Evolutionary conservation across 768 basidiomycete species (phyloP).

Genomic region (Suillus subluteus): DNA sequence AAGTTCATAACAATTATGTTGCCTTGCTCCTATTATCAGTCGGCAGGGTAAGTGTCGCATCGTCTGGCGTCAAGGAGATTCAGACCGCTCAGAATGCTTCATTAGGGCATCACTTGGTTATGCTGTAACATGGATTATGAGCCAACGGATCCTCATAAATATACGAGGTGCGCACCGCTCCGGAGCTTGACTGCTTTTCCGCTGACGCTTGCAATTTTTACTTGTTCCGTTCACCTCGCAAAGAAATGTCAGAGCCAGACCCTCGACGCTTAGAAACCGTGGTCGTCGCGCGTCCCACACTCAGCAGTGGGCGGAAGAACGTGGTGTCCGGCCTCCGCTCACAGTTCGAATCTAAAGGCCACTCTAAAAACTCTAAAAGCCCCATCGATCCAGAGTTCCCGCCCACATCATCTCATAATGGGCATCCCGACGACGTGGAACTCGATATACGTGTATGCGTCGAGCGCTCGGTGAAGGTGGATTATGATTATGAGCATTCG

Average conservation of each 20-base stretch:
- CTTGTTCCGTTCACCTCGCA: not conserved
- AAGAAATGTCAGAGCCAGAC: conserved; percentile 5
- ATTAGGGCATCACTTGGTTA: conserved; percentile 38
- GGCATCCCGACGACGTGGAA: conserved; percentile 24
- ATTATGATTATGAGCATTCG: conserved; percentile 17
- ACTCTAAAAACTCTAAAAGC: not conserved
- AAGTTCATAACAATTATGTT: conserved; percentile 11
- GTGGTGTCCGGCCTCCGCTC: conserved; percentile 26
- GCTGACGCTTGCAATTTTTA: not conserved
- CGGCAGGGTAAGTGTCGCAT: conserved; percentile 47
- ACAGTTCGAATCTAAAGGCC: conserved; percentile 26
- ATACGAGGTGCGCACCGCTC: not conserved
- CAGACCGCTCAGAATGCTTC: not conserved
- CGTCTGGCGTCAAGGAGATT: conserved; percentile 8
- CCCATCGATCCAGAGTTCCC: conserved; percentile 30
- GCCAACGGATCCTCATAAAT: conserved; percentile 1
- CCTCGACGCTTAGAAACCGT: not conserved
- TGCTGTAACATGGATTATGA: conserved; percentile 15
- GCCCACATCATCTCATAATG: conserved; percentile 10
- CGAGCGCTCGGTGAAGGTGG: conserved; percentile 32
- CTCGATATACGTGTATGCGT: conserved; percentile 35
- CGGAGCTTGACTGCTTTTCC: not conserved
- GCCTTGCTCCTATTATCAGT: conserved; percentile 34
- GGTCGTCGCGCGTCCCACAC: not conserved
- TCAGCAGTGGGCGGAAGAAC: conserved; percentile 18